These are phyloP conservation scores for Aleurites moluccanus DNA, from an alignment of 441 rosid genomes.

Conservation along the genomic window DNA sequence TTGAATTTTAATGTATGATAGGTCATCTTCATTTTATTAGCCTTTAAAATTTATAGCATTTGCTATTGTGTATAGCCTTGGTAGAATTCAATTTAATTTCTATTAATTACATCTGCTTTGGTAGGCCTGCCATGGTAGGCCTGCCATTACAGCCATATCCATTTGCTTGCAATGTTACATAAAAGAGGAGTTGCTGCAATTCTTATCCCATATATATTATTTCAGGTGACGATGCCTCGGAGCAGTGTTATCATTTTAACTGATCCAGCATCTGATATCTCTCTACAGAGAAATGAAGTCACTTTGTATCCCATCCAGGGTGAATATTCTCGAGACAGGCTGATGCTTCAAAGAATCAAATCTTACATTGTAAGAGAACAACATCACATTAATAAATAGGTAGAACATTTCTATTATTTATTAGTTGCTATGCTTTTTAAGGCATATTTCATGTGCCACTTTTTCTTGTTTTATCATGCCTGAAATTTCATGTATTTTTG, in stretches of 20 bases:
- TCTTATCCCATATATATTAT: slow-evolving; percentile 9
- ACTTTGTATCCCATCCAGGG: slow-evolving; percentile 65
- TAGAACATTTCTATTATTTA: slow-evolving; percentile 35
- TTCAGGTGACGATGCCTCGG: slow-evolving; percentile 73
- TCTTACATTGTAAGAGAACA: slow-evolving; percentile 99
- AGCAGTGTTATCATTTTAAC: slow-evolving; percentile 71
- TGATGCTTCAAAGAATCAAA: slow-evolving; percentile 98
- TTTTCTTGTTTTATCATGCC: too few species aligned
- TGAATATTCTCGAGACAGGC: slow-evolving; percentile 76
- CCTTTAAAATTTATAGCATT: too few species aligned
- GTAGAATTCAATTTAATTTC: neutral
- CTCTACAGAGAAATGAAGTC: slow-evolving; percentile 50
- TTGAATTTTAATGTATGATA: neutral
- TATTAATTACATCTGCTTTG: neutral
- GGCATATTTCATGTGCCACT: too few species aligned
- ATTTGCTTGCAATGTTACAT: neutral
- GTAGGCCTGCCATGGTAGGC: too few species aligned
- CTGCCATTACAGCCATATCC: neutral
- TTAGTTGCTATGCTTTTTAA: slow-evolving; percentile 7
- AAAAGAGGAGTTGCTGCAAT: slow-evolving; percentile 7
- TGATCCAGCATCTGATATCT: slow-evolving; percentile 83
- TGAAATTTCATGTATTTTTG: neutral
- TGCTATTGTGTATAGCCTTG: neutral
- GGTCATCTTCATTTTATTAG: neutral
- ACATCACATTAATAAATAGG: slow-evolving; percentile 52